Base-by-base conservation (phyloP, 345 rosid species). In the Jatropha curcas region DNA sequence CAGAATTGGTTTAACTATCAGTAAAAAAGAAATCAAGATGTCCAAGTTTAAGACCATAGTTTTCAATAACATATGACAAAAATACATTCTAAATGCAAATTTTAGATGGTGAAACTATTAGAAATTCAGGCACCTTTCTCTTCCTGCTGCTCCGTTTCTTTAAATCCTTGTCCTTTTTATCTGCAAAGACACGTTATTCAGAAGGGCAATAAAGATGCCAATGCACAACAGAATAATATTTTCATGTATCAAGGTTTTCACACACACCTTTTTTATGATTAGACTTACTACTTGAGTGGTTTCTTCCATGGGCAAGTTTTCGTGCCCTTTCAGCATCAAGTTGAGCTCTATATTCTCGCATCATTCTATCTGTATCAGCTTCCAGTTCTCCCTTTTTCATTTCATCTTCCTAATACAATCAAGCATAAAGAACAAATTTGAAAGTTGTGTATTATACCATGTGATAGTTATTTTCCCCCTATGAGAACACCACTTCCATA, bases 321-420 rank as follows among this genome's bases (percentile, higher is more conserved):
- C 45, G 76, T 25, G 99, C 86, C 84, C 99, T 89, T 82, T 96
- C 99, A 72, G 97, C 99, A 86, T 93, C 97, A 48, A 95, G 82
- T 82, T 93, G 98, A 59, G 99, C 97, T 82, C 99, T 87, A 83
- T 96, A 96, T 79, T 93, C 97, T 50, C 88, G 85, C 99, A 96
- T 96, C 94, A 96, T 88, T 82, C 88, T 88, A 83, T 96, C 97
- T 5, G 85, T 90, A 79, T 93, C 98, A 75, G 89, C 90, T 82
- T 96, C 98, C 71, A 90, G 75, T 84, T 88, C 95, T 30, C 97
- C 99, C 80, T 86, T 87, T 77, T 72, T 95, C 78, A 87, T 4
- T 77, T 90, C 98, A 67, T 95, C 99, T 77, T 95, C 99, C 99
- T 95, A 77, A 74, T 65, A 80, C 50, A 71, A 7, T 55, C 81